Conservation (phyloP, 768 basidiomycete genomes). For the Cyathus striatus region DNA sequence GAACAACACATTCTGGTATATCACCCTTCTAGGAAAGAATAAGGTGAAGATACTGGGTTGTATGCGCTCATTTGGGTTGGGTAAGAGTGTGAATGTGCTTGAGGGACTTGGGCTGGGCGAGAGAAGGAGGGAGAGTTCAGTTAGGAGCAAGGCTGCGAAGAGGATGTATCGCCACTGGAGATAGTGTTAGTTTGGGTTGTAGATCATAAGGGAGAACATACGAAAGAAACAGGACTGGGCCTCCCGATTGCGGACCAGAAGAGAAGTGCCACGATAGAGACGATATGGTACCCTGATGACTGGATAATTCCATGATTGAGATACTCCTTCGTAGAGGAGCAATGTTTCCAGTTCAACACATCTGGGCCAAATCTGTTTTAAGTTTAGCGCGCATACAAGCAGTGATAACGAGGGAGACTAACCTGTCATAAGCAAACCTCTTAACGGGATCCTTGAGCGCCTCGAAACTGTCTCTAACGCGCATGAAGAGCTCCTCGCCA, state of each 20-base stretch:
- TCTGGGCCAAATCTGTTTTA: slow-evolving; percentile 68
- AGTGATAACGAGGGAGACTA: slow-evolving; percentile 14
- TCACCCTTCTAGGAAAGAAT: slow-evolving; percentile 60
- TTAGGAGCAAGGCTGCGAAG: slow-evolving; percentile 54
- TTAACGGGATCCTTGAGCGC: slow-evolving; percentile 72
- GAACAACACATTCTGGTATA: slow-evolving; percentile 73
- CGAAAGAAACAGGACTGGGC: slow-evolving; percentile 57
- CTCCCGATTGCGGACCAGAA: slow-evolving; percentile 60
- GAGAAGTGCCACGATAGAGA: slow-evolving; percentile 50
- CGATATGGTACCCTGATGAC: slow-evolving; percentile 63
- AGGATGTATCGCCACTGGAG: slow-evolving; percentile 75
- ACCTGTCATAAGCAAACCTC: slow-evolving; percentile 86
- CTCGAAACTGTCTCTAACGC: slow-evolving; percentile 70
- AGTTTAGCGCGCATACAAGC: slow-evolving; percentile 1
- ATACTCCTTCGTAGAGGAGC: slow-evolving; percentile 66
- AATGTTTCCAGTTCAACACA: slow-evolving; percentile 58
- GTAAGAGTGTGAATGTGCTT: slow-evolving; percentile 16
- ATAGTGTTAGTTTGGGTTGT: slow-evolving; percentile 4
- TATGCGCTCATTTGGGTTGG: slow-evolving; percentile 1
- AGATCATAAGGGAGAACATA: slow-evolving; percentile 30
- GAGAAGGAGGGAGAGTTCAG: slow-evolving; percentile 64
- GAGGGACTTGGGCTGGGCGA: slow-evolving; percentile 50
- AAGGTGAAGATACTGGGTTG: slow-evolving; percentile 14
- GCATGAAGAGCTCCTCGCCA: slow-evolving; percentile 64
- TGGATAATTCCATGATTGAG: slow-evolving; percentile 59